A percentile compares a stretch with the other conserved stretches of the same genome.
Conservation (phyloP, 305 asterid genomes). For the Fraxinus latifolia region DNA sequence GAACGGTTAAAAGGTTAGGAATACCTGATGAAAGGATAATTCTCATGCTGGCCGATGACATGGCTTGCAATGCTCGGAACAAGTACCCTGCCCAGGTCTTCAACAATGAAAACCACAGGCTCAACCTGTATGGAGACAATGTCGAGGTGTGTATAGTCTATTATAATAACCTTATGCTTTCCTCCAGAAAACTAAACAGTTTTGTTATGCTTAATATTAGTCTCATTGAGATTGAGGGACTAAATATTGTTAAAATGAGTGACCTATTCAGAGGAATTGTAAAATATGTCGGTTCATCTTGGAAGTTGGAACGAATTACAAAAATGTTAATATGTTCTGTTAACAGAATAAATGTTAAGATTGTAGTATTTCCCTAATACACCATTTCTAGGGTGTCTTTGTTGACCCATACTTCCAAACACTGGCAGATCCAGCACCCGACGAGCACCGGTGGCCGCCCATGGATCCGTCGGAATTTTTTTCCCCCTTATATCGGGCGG, state of each 20-base stretch:
- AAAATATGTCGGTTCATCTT: not conserved
- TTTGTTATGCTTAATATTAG: conserved; percentile 4
- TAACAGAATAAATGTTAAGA: not conserved
- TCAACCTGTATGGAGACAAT: conserved; percentile 91
- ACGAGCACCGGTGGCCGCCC: not conserved
- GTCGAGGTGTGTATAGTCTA: conserved; percentile 65
- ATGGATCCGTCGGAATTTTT: not conserved
- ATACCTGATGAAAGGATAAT: conserved; percentile 97
- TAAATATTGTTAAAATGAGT: not conserved
- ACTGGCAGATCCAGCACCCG: not conserved
- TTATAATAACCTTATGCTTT: not conserved
- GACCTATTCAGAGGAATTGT: conserved; percentile 10
- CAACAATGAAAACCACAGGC: conserved; percentile 90
- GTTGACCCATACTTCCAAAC: not conserved
- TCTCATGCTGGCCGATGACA: conserved; percentile 96
- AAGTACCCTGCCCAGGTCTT: conserved; percentile 98
- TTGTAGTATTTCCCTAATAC: not conserved
- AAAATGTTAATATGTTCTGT: conserved; percentile 2
- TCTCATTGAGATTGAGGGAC: not conserved
- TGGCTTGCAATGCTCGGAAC: conserved; percentile 98
- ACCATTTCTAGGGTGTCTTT: not conserved
- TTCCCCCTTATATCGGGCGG: too few relatives aligned
- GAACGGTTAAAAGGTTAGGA: conserved; percentile 91
- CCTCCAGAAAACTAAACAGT: not conserved
- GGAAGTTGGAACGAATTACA: not conserved